phyloP scores from a whole-genome alignment of 176 grass and related monocot species.

The Musa itinerans region DNA sequence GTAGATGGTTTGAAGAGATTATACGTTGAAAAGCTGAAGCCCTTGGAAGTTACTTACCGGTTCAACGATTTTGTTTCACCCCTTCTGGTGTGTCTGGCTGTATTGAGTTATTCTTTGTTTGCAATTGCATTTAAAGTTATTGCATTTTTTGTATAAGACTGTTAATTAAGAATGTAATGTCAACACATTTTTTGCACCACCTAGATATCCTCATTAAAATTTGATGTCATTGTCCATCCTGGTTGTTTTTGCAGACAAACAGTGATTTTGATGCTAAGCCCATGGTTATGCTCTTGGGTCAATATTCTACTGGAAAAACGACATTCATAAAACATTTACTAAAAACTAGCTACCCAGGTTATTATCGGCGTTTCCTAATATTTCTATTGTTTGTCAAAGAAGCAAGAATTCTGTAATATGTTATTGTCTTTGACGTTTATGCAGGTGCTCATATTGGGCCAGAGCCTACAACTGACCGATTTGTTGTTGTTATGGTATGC shows the following conservation, averaged over 20 bases:
- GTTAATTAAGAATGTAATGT: no score
- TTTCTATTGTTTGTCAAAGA: background rate
- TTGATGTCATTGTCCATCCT: no score
- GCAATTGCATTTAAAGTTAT: no score
- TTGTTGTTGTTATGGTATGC: constrained; percentile 74
- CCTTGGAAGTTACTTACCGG: constrained; percentile 90
- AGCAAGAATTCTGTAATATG: background rate
- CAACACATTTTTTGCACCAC: no score
- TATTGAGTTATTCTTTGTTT: no score
- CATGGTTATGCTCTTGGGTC: constrained; percentile 98
- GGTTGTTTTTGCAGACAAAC: constrained; percentile 47
- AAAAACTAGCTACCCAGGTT: constrained; percentile 84
- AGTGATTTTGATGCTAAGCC: constrained; percentile 98
- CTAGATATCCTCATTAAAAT: no score
- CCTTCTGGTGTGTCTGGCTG: constrained; percentile 42
- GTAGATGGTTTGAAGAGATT: constrained; percentile 82
- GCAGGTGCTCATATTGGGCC: constrained; percentile 96
- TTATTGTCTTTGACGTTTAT: constrained; percentile 1
- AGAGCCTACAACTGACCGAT: constrained; percentile 94
- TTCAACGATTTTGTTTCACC: constrained; percentile 96
- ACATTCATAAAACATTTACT: constrained; percentile 94
- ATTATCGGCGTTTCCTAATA: background rate
- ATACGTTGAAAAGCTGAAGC: constrained; percentile 90
- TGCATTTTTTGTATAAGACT: no score
- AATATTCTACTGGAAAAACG: constrained; percentile 97